phyloP scores from a whole-genome alignment of 805 yeast species.

The Blastobotrys mokoenaii region DNA sequence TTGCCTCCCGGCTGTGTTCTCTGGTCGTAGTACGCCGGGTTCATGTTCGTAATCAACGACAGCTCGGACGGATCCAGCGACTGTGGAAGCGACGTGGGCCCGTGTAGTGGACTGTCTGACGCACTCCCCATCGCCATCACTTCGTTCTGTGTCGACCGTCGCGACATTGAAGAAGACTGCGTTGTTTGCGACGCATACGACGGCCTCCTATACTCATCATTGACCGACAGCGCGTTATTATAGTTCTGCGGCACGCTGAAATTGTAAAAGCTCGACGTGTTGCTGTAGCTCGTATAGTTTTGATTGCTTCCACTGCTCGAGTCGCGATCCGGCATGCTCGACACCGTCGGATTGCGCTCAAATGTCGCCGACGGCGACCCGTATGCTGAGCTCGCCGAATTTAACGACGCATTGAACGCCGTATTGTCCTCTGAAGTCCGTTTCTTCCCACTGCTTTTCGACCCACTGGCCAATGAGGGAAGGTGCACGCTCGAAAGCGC shows the following conservation, averaged over 20 bases:
- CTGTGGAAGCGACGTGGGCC: slow-evolving; percentile 4
- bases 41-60: slow-evolving; percentile 6
- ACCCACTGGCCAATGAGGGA: slow-evolving; percentile 1
- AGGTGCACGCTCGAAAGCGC: slow-evolving; percentile 17
- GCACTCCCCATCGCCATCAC: background rate
- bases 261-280: background rate
- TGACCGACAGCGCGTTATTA: background rate
- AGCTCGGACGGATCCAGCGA: slow-evolving; percentile 12
- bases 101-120: slow-evolving; percentile 1
- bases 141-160: background rate
- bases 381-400: too few relatives aligned
- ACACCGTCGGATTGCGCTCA: too few relatives aligned
- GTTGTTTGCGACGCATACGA: slow-evolving; percentile 9
- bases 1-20: background rate
- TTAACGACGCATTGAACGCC: too few relatives aligned
- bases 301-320: background rate
- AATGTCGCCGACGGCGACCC: too few relatives aligned
- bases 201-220: slow-evolving; percentile 7
- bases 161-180: slow-evolving; percentile 6
- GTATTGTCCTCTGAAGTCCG: too few relatives aligned
- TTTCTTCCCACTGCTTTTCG: too few relatives aligned
- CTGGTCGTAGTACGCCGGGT: background rate
- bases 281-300: background rate
- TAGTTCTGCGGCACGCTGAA: background rate
- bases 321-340: too few relatives aligned